A percentile compares a stretch with the other conserved stretches of the same genome.
These are phyloP conservation scores for Heterobasidion occidentale DNA, from an alignment of 1,284 basidiomycete species.

Conservation along the genomic window DNA sequence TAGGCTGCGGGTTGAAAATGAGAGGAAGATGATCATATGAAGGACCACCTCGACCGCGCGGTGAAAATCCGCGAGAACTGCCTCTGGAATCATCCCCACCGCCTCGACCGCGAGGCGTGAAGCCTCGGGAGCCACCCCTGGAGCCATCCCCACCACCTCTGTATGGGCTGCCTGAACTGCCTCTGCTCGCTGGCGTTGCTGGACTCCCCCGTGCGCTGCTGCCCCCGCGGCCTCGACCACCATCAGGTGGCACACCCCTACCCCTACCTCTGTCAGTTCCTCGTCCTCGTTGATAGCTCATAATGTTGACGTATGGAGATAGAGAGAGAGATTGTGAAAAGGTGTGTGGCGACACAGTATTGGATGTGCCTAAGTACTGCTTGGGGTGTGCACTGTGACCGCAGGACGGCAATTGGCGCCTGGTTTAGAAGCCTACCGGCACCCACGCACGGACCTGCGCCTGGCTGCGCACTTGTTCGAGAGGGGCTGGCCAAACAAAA, in stretches of 20 bases:
- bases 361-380: not conserved
- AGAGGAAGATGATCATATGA: constrained; percentile 13
- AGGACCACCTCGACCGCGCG: constrained; percentile 21
- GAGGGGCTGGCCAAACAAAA: too few relatives aligned
- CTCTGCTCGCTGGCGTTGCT: constrained; percentile 1
- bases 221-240: constrained; percentile 16
- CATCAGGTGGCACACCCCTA: constrained; percentile 9
- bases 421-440: not conserved
- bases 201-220: constrained; percentile 14
- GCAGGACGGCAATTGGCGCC: not conserved
- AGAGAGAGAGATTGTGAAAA: not conserved
- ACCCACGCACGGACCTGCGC: too few relatives aligned
- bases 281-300: constrained; percentile 3
- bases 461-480: too few relatives aligned
- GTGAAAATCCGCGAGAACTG: not conserved
- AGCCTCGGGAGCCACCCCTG: constrained; percentile 5
- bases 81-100: constrained; percentile 15
- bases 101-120: constrained; percentile 14
- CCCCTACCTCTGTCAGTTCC: constrained; percentile 3
- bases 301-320: not conserved
- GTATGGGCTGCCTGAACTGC: constrained; percentile 14
- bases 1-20: constrained; percentile 29
- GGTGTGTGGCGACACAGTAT: not conserved
- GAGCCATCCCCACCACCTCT: constrained; percentile 10
- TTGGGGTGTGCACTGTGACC: not conserved